Conservation (phyloP, 805 yeast genomes). For the Wickerhamiella azymoides region DNA sequence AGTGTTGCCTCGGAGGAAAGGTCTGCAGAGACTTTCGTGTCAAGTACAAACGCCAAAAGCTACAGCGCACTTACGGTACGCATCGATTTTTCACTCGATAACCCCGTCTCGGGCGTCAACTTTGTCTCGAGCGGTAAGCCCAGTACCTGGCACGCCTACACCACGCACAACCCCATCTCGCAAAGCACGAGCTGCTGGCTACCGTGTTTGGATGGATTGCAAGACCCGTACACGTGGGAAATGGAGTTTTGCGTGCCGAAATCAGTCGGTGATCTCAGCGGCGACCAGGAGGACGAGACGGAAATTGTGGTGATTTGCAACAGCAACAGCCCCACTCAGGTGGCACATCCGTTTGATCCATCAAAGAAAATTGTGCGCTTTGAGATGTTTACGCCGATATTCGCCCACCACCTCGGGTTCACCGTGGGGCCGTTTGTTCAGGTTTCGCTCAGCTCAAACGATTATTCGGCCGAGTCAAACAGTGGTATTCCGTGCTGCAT, state of each 20-base stretch:
- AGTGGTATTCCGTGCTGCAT: conserved; percentile 16
- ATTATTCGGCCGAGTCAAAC: conserved; percentile 24
- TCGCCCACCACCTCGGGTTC: conserved; percentile 93
- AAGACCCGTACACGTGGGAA: conserved; percentile 89
- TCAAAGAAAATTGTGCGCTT: conserved; percentile 63
- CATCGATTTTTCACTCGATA: conserved; percentile 49
- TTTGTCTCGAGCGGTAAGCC: conserved; percentile 41
- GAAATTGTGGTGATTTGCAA: conserved; percentile 31
- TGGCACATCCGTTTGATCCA: conserved; percentile 61
- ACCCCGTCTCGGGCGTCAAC: conserved; percentile 59
- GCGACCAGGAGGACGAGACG: conserved; percentile 25
- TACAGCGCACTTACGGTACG: conserved; percentile 64
- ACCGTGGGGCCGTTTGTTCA: conserved; percentile 79
- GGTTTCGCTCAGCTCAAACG: conserved; percentile 34
- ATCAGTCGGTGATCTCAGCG: conserved; percentile 57
- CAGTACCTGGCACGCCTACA: conserved; percentile 68
- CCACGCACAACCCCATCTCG: conserved; percentile 63
- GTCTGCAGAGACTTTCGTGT: conserved; percentile 23
- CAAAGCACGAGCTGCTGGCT: conserved; percentile 92
- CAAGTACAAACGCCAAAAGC: conserved; percentile 18
- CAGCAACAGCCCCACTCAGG: conserved; percentile 35
- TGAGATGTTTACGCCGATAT: conserved; percentile 66
- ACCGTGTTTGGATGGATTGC: conserved; percentile 81
- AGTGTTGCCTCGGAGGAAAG: conserved; percentile 44
- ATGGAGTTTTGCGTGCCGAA: conserved; percentile 74